Evolutionary conservation across 2,329 filamentous ascomycete genomes (phyloP).

Genomic region (Nothopassalora personata): DNA sequence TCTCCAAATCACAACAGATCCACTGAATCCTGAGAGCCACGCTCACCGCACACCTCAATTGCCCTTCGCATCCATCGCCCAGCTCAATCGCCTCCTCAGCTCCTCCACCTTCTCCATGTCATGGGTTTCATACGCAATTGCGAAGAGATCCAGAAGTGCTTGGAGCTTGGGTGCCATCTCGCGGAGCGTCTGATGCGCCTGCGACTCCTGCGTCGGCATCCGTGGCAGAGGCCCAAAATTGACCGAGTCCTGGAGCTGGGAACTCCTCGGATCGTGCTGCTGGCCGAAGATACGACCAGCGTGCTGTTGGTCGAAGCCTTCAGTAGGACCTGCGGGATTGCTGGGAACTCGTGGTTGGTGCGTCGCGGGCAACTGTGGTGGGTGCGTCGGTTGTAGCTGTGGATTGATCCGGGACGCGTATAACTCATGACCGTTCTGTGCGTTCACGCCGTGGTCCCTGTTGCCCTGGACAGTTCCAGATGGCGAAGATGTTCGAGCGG

Average conservation of each 20-base stretch:
- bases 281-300: neutral
- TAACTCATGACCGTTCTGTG: neutral
- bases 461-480: neutral
- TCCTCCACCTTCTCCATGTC: constrained; percentile 4
- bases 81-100: constrained; percentile 1
- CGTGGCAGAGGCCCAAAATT: neutral
- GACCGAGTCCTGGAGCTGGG: neutral
- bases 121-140: neutral
- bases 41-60: neutral
- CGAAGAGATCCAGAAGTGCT: neutral
- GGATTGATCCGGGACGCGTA: neutral
- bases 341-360: neutral
- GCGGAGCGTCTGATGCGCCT: constrained; percentile 1
- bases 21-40: neutral
- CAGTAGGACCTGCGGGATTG: neutral
- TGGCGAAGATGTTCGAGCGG: too few relatives aligned
- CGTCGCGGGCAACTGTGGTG: too few relatives aligned
- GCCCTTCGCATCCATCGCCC: neutral
- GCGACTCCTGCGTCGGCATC: neutral
- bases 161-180: neutral
- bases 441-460: neutral
- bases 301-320: neutral
- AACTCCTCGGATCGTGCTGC: neutral
- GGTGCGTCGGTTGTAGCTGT: too few relatives aligned
- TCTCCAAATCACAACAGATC: neutral